These are phyloP conservation scores for Acanthamoeba lenticulata DNA, from an alignment of 208 protist species.

Conservation along the genomic window DNA sequence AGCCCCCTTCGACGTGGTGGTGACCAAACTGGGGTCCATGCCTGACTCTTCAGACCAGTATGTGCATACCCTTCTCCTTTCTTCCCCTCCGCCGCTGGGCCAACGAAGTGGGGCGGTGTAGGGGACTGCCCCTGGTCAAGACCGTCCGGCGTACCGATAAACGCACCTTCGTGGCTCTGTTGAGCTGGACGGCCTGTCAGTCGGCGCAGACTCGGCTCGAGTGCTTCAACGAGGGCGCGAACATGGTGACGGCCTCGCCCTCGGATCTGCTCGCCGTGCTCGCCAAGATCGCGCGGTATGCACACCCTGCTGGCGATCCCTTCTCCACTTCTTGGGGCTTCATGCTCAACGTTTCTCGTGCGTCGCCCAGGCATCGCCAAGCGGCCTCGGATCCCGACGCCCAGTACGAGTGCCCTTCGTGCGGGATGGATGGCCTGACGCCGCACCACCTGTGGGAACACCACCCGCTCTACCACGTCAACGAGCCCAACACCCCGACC, in stretches of 20 bases:
- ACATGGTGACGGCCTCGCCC: constrained; percentile 30
- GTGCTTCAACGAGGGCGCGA: constrained; percentile 44
- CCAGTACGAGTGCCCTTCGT: background rate
- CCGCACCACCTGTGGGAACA: background rate
- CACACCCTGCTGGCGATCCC: too few species aligned
- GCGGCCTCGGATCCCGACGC: background rate
- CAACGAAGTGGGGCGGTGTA: background rate
- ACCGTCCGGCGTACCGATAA: background rate
- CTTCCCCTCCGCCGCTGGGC: background rate
- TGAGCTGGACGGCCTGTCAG: constrained; percentile 12
- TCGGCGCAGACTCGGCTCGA: background rate
- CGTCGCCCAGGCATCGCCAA: too few species aligned
- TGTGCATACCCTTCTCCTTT: too few species aligned
- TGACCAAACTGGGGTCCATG: background rate
- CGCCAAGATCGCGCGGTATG: constrained; percentile 32
- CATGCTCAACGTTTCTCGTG: too few species aligned
- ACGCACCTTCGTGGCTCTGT: constrained; percentile 30
- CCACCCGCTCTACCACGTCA: constrained; percentile 57
- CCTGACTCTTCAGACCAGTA: background rate
- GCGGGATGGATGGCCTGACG: background rate
- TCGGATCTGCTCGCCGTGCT: constrained; percentile 13
- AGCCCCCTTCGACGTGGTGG: background rate
- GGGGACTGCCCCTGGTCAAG: constrained; percentile 29
- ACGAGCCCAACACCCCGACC: constrained; percentile 24
- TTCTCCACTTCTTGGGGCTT: too few species aligned